These are phyloP conservation scores for Collybia sp. DNA, from an alignment of 768 basidiomycete genomes.

Conservation along the genomic window DNA sequence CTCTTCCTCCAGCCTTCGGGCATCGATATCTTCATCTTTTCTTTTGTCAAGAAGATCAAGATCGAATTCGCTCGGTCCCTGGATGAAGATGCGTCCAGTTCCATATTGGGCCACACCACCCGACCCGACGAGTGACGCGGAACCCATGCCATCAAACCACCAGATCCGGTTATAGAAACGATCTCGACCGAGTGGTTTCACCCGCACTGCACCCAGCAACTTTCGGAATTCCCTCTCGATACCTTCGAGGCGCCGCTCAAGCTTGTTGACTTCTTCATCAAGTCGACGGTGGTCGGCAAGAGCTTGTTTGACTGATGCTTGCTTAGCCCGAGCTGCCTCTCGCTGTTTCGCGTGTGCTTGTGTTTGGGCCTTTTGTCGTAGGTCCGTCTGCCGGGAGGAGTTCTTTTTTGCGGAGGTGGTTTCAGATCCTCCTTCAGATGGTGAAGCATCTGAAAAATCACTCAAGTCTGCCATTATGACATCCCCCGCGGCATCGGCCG, in stretches of 20 bases:
- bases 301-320: conserved; percentile 76
- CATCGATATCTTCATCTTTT: conserved; percentile 52
- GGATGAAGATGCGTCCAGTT: conserved; percentile 86
- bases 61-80: conserved; percentile 87
- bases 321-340: conserved; percentile 73
- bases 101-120: conserved; percentile 82
- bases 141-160: conserved; percentile 99
- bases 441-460: conserved; percentile 64
- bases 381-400: conserved; percentile 45
- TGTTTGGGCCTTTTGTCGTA: conserved; percentile 46
- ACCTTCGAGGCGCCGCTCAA: conserved; percentile 75
- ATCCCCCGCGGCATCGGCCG: conserved; percentile 53
- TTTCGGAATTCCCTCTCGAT: conserved; percentile 95
- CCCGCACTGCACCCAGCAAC: conserved; percentile 76
- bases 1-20: conserved; percentile 71
- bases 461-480: conserved; percentile 59
- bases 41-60: conserved; percentile 61
- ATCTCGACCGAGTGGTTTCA: conserved; percentile 87
- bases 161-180: conserved; percentile 93
- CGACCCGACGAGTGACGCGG: conserved; percentile 70
- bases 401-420: conserved; percentile 47
- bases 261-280: conserved; percentile 83
- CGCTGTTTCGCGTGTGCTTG: conserved; percentile 75
- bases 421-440: conserved; percentile 56
- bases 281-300: conserved; percentile 78